Base-by-base conservation (phyloP, 192 early-diverging fungal species). In the Linnemannia schmuckeri region DNA sequence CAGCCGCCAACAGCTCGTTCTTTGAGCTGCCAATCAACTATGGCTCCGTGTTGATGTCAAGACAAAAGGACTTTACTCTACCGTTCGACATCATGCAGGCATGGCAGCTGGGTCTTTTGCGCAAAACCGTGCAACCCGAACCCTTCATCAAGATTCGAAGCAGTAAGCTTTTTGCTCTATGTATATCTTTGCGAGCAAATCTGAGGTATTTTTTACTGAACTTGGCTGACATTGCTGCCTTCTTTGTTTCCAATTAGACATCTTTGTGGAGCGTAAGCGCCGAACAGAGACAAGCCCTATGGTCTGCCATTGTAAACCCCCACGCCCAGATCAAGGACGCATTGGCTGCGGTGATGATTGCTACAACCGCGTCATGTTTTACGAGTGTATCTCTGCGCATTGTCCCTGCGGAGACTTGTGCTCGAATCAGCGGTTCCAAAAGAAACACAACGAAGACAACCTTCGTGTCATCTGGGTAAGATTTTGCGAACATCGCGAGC, bases 351-450 rank as follows among this genome's bases (percentile, higher is more conserved):
- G 89, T 1, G 92, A 94, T 22, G 92, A 94, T 70, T 97, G 96
- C 77, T 89, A 95, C 37, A 97, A 96, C 73, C 82, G 95, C 42
- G 90, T 92, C 79, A 94, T 94, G 91, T 95, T 92, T 82, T 94
- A 96, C 74, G 96, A 97, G 81, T 97, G 95, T 78, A 82, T 88
- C 70, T 89, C 91, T 4, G 90, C 92, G 12, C 73, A 88, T 30
- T 97, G 96, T 80, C 94, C 94, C 3, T 92, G 91, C 37, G 93
- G 93, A 18, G 88, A 92, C 15, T 70, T 89, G 61, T 97, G 96
- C 83, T 91, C 94, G 0, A 97, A 97, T 82, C 95, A 95, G 70
- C 80, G 93, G 15, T 97, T 97, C 74, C 95, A 96, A 71, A 82
- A 81, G 57, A 89, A 82, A 40, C 91, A 94, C 57, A 47, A 63